phyloP scores from a whole-genome alignment of 208 protist species.

The Acanthamoeba sp. region DNA sequence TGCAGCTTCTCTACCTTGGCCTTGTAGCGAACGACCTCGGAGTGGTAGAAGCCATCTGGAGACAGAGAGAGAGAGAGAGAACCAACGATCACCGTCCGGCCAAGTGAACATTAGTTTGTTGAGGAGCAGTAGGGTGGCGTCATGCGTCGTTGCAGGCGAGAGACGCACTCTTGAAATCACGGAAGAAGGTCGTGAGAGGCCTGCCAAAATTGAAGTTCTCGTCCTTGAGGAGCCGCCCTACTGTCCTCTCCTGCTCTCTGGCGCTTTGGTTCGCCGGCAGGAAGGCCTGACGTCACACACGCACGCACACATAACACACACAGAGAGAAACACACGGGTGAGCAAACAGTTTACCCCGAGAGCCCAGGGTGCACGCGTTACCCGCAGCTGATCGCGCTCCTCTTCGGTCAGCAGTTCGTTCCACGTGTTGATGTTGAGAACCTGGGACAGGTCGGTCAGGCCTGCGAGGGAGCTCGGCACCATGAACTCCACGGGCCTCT shows the following conservation, averaged over 20 bases:
- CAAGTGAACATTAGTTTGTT: too few relatives aligned
- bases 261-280: background rate
- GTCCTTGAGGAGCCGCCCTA: background rate
- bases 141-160: too few relatives aligned
- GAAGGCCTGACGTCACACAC: slow-evolving; percentile 8
- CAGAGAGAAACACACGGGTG: background rate
- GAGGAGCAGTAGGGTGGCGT: too few relatives aligned
- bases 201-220: slow-evolving; percentile 66
- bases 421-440: slow-evolving; percentile 64
- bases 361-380: background rate
- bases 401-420: slow-evolving; percentile 58
- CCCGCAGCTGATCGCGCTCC: slow-evolving; percentile 29
- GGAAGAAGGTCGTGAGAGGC: slow-evolving; percentile 15
- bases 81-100: too few relatives aligned
- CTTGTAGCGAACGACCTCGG: background rate
- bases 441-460: slow-evolving; percentile 33
- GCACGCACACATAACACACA: background rate
- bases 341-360: too few relatives aligned
- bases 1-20: slow-evolving; percentile 58
- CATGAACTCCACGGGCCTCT: slow-evolving; percentile 10
- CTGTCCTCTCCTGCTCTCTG: background rate
- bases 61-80: too few relatives aligned
- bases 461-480: background rate
- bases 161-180: slow-evolving; percentile 58
- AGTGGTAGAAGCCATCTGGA: slow-evolving; percentile 55